Conservation (phyloP, 2,329 filamentous ascomycete species). For the Xylaria polymorpha region DNA sequence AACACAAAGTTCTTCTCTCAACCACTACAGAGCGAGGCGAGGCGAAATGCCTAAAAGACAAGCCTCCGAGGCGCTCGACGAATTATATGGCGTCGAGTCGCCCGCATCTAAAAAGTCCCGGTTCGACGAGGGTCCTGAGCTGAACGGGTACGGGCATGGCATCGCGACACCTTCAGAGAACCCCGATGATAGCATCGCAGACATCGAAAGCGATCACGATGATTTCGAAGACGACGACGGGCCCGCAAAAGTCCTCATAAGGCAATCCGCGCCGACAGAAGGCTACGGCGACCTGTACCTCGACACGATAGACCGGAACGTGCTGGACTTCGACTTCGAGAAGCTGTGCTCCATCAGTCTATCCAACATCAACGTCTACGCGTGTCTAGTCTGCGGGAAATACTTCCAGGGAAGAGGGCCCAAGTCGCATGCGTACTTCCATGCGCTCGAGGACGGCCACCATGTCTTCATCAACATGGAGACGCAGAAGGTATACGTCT, state of each 20-base stretch:
- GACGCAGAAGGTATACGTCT: conserved; percentile 87
- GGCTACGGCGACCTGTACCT: conserved; percentile 97
- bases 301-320: conserved; percentile 92
- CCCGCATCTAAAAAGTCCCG: conserved; percentile 70
- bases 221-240: conserved; percentile 54
- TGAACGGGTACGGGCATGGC: conserved; percentile 47
- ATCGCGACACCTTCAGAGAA: conserved; percentile 45
- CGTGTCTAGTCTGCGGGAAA: conserved; percentile 95
- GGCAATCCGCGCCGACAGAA: conserved; percentile 82
- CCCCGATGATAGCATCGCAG: conserved; percentile 48
- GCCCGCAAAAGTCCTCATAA: conserved; percentile 60
- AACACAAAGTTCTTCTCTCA: background rate
- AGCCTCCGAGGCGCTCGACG: conserved; percentile 70
- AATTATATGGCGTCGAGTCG: conserved; percentile 64
- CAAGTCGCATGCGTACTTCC: conserved; percentile 97
- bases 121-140: conserved; percentile 58
- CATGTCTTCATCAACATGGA: conserved; percentile 99
- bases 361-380: conserved; percentile 98
- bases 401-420: conserved; percentile 95
- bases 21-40: background rate
- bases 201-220: conserved; percentile 54
- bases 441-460: conserved; percentile 92
- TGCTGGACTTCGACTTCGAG: conserved; percentile 98
- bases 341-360: conserved; percentile 96
- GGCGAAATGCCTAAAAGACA: conserved; percentile 64